phyloP scores from a whole-genome alignment of 2,329 filamentous ascomycete genomes.

The Zasmidium angulare region DNA sequence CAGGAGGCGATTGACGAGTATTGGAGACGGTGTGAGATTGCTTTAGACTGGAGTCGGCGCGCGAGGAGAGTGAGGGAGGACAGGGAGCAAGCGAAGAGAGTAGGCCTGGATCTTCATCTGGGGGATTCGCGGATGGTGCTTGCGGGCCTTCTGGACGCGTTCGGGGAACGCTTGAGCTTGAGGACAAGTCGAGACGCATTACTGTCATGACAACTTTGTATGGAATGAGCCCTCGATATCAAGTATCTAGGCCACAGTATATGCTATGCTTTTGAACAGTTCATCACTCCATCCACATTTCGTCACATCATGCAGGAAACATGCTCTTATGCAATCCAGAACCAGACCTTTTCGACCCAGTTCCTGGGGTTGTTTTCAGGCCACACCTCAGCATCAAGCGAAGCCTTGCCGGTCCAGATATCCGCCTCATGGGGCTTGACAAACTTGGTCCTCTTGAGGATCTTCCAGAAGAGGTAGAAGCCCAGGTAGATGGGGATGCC shows the following conservation, averaged over 20 bases:
- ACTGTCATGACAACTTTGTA: too few species aligned
- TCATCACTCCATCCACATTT: neutral
- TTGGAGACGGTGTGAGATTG: neutral
- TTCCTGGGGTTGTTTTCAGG: conserved; percentile 45
- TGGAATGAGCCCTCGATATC: too few species aligned
- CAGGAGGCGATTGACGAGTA: neutral
- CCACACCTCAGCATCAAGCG: conserved; percentile 48
- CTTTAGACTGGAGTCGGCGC: neutral
- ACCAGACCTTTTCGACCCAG: conserved; percentile 49
- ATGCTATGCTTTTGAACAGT: neutral
- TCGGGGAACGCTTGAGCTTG: too few species aligned
- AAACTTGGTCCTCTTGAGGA: conserved; percentile 60
- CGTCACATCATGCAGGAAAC: neutral
- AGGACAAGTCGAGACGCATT: too few species aligned
- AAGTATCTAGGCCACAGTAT: neutral
- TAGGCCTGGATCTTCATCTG: too few species aligned
- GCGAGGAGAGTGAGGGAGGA: neutral
- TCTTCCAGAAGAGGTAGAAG: conserved; percentile 64
- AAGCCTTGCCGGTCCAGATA: conserved; percentile 49
- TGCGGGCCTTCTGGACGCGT: too few species aligned
- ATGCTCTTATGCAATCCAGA: conserved; percentile 43
- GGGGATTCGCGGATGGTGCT: too few species aligned
- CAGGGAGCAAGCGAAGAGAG: neutral
- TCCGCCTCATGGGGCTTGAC: conserved; percentile 44
- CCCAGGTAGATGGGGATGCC: conserved; percentile 37